Evolutionary conservation across 208 protist genomes (phyloP), one percentile per base, ranked within the genome.

Genomic region (Kentomonas sorsogonicus): DNA sequence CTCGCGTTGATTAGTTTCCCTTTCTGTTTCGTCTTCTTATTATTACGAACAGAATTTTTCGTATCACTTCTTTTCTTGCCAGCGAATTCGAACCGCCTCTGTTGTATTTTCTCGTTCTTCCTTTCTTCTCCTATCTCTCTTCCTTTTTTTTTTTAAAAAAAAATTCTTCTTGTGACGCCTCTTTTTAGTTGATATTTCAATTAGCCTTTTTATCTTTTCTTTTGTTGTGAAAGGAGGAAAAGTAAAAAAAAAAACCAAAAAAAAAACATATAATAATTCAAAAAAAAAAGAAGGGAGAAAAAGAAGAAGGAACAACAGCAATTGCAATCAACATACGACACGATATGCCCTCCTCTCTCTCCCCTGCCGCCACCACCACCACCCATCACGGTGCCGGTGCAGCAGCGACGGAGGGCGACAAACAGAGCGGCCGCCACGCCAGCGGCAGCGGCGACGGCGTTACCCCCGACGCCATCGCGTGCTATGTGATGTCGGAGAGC

Each of bases 111-210:
- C 3, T 30, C 39, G 26, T 10, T 53, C 31, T 27, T 60, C 34
- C 18, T 57, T 48, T 59, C 22, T 20, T 57, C 60, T 29, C 46
- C 48, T 26, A 48, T 58, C 46, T 56, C 43, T 57, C 22, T 16
- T 52, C 43, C 40, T 60, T 52, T 25, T 5, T 30, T 43, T 23
- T 60, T 39, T 55, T 46, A 50, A 52, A 41, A 10, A 25, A 2
- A 40, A 5, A 11, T 38, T 47, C 30, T 58, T 36, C 7, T 31
- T 25, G 4, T 58, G 10, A 7, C 29, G 25, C 7, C 11, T 25
- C 40, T 40, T 58, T 46, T 40, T 22, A 15, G 15, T 58, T 50
- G 31, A 2, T 16, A 43, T 60, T 50, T 30, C 26, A 11, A 34
- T 59, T 6, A 7, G 48, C 41, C 25, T 41, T 13, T 41, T 51